Conservation (phyloP, 768 basidiomycete genomes). For the Auriscalpium microsporum region DNA sequence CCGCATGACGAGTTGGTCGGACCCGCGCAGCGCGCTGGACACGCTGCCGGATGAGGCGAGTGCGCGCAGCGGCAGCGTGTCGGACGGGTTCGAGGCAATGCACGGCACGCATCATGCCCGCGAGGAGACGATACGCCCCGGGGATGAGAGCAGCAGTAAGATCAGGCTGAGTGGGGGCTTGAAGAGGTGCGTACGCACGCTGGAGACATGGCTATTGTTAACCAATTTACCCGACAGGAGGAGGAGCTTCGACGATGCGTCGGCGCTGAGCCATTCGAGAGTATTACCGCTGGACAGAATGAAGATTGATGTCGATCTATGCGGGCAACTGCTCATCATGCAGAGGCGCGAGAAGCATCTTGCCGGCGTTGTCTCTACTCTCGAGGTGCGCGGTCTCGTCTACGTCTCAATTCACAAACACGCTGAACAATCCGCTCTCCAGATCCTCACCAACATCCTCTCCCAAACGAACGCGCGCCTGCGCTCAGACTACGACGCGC, state of each 20-base stretch:
- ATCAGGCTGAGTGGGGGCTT: neutral
- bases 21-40: constrained; percentile 36
- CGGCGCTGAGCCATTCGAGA: constrained; percentile 37
- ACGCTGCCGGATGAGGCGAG: too few relatives aligned
- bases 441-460: constrained; percentile 47
- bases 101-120: neutral
- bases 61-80: too few relatives aligned
- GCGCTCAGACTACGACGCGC: constrained; percentile 49
- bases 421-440: constrained; percentile 5
- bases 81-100: too few relatives aligned
- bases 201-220: neutral
- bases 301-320: constrained; percentile 72
- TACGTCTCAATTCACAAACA: neutral
- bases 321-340: constrained; percentile 67
- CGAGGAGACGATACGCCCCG: neutral
- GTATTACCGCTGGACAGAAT: constrained; percentile 55
- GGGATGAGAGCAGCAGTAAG: too few relatives aligned
- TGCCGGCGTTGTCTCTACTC: constrained; percentile 49
- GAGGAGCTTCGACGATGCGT: constrained; percentile 58
- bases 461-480: constrained; percentile 47
- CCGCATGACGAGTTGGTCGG: constrained; percentile 48
- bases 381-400: constrained; percentile 35
- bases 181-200: neutral
- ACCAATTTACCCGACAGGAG: constrained; percentile 29
- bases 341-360: constrained; percentile 60